A percentile compares a stretch with the other conserved stretches of the same genome.
Conservation (phyloP, 805 yeast genomes). For the Candida nitratophila region DNA sequence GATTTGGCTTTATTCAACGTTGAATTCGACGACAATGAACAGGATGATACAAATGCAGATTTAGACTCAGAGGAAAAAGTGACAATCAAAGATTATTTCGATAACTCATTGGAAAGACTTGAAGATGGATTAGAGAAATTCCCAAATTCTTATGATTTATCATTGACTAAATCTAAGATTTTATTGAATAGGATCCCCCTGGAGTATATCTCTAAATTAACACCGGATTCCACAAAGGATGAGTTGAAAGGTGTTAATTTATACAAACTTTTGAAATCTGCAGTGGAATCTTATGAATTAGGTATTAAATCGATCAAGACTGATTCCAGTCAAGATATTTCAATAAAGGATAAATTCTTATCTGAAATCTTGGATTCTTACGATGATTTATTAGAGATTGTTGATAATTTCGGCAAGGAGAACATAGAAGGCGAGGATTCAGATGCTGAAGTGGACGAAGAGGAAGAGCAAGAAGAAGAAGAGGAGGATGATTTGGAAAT, state of each 20-base stretch:
- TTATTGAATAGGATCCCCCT: conserved; percentile 53
- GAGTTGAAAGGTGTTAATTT: conserved; percentile 29
- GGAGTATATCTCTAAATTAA: conserved; percentile 47
- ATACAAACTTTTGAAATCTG: conserved; percentile 33
- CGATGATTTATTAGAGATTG: conserved; percentile 63
- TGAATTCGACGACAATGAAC: conserved; percentile 11
- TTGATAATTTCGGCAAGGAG: conserved; percentile 57
- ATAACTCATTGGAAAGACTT: conserved; percentile 66
- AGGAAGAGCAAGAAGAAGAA: conserved; percentile 22
- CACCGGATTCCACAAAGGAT: conserved; percentile 28
- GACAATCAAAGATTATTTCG: conserved; percentile 48
- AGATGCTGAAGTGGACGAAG: conserved; percentile 39
- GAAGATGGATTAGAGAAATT: conserved; percentile 47
- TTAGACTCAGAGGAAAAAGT: conserved; percentile 16
- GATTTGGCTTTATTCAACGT: conserved; percentile 54
- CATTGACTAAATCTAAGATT: conserved; percentile 48
- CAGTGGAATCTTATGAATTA: conserved; percentile 37
- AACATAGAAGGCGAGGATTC: conserved; percentile 55
- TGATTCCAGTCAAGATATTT: not conserved
- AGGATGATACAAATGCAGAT: conserved; percentile 3
- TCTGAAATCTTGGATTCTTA: conserved; percentile 49
- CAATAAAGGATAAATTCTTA: not conserved
- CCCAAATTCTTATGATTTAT: conserved; percentile 34
- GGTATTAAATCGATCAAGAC: conserved; percentile 29
- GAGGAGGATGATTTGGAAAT: conserved; percentile 16